phyloP scores from a whole-genome alignment of 148 eudicot genomes.

The Fagopyrum esculentum region DNA sequence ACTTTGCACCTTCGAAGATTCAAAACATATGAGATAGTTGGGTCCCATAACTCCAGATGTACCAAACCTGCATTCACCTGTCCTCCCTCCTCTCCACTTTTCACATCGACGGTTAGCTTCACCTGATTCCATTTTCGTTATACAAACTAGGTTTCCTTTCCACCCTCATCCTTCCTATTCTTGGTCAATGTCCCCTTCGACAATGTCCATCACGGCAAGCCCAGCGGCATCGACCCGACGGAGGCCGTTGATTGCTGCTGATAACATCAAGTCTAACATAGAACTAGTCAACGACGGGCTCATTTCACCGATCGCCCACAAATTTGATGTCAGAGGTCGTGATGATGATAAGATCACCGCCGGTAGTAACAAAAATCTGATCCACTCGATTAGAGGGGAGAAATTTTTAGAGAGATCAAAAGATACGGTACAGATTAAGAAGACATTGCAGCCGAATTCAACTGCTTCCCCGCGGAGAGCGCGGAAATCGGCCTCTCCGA shows the following conservation, averaged over 20 bases:
- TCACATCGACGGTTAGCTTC: not conserved
- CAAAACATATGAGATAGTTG: too few species aligned
- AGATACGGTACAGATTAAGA: constrained; percentile 24
- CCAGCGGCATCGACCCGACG: constrained; percentile 42
- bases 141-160: not conserved
- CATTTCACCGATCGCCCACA: constrained; percentile 12
- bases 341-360: constrained; percentile 14
- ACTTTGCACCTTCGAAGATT: too few species aligned
- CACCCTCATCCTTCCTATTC: not conserved
- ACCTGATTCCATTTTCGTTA: not conserved
- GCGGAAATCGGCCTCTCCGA: constrained; percentile 24
- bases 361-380: constrained; percentile 31
- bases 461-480: constrained; percentile 19
- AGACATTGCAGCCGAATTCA: constrained; percentile 19
- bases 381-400: constrained; percentile 40
- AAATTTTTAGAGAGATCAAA: constrained; percentile 36
- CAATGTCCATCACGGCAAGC: constrained; percentile 62
- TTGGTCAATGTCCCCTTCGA: constrained; percentile 42
- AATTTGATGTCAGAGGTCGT: constrained; percentile 15
- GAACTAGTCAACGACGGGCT: constrained; percentile 31
- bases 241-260: constrained; percentile 31
- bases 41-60: too few species aligned
- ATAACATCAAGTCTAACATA: constrained; percentile 27
- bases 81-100: not conserved
- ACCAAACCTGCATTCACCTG: too few species aligned